Evolutionary conservation across 306 rosid species (phyloP), one percentile per base, ranked within the genome.

Genomic region (Astragalus glycyphyllos): DNA sequence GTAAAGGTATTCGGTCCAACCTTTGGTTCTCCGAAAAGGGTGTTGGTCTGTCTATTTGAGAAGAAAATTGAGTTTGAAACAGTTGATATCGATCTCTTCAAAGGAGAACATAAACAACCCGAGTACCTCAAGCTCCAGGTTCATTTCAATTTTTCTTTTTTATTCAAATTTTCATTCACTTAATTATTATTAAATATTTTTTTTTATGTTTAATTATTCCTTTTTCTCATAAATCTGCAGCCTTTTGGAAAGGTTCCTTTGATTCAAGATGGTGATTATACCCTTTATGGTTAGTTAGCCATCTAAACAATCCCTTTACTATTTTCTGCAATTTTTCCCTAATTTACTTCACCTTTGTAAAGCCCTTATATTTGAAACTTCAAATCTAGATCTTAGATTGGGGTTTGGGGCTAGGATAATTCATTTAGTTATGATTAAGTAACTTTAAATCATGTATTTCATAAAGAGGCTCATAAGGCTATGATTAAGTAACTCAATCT

Each of bases 201-300:
- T n/a, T n/a, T n/a, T n/a, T n/a, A n/a, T n/a, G n/a, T n/a, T n/a
- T n/a, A 5, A 35, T 48, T 58, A 11, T 32, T 4, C 26, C 5
- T 38, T 4, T 34, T 29, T 73, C 6, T 50, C 4, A 61, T 61
- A 4, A 58, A 17, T 71, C 34, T 78, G 58, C 71, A 82, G 86
- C 86, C 89, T 17, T 85, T 85, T 73, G 89, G 89, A 76, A 41
- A 8, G 16, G 11, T 85, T 79, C 89, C 89, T 47, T 76, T 79
- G 6, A 48, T 85, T 65, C 86, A 79, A 79, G 86, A 85, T 65
- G 86, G 77, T 42, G 89, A 85, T 56, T 85, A 69, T 69, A 79
- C 83, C 58, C 79, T 85, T 37, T 85, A 65, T 41, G 89, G 89
- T n/a, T 32, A 32, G 5, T 85, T 50, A 44, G 56, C 58, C 49